Evolutionary conservation across 306 rosid species (phyloP).

Genomic region (Inga laurina): DNA sequence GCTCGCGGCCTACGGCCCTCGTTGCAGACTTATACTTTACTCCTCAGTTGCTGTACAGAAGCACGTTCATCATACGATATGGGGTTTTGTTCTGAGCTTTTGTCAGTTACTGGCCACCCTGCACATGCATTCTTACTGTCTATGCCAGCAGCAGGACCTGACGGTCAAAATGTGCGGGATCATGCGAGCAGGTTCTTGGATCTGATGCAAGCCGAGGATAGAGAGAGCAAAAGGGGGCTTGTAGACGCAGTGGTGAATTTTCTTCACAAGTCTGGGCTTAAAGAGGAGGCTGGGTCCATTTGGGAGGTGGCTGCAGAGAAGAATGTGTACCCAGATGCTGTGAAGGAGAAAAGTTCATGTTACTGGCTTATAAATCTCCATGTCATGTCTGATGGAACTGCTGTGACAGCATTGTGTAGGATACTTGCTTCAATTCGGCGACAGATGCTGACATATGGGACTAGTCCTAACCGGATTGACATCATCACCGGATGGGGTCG

Average conservation of each 20-base stretch:
- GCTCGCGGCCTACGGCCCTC: slow-evolving; percentile 76
- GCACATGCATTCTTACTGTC: slow-evolving; percentile 78
- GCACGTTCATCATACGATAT: slow-evolving; percentile 68
- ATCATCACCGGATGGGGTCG: slow-evolving; percentile 98
- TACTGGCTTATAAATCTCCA: slow-evolving; percentile 97
- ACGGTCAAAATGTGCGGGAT: slow-evolving; percentile 84
- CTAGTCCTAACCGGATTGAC: slow-evolving; percentile 78
- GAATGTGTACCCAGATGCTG: slow-evolving; percentile 88
- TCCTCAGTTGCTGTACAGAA: slow-evolving; percentile 92
- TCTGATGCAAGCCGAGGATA: slow-evolving; percentile 87
- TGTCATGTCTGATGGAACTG: slow-evolving; percentile 97
- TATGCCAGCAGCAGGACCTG: slow-evolving; percentile 91
- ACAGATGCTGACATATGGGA: slow-evolving; percentile 73
- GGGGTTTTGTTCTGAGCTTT: slow-evolving; percentile 71
- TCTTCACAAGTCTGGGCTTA: slow-evolving; percentile 94
- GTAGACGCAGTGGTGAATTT: slow-evolving; percentile 98
- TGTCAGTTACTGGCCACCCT: slow-evolving; percentile 83
- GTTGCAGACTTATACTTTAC: slow-evolving; percentile 85
- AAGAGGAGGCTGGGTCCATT: slow-evolving; percentile 95
- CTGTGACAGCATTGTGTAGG: slow-evolving; percentile 84
- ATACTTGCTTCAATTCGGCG: slow-evolving; percentile 89
- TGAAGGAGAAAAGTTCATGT: slow-evolving; percentile 76
- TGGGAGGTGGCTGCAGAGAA: slow-evolving; percentile 92
- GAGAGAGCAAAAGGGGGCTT: slow-evolving; percentile 94
- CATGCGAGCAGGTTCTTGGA: slow-evolving; percentile 78